These are phyloP conservation scores for Cystobasidium slooffiae DNA, from an alignment of 1,284 basidiomycete species.

Conservation along the genomic window DNA sequence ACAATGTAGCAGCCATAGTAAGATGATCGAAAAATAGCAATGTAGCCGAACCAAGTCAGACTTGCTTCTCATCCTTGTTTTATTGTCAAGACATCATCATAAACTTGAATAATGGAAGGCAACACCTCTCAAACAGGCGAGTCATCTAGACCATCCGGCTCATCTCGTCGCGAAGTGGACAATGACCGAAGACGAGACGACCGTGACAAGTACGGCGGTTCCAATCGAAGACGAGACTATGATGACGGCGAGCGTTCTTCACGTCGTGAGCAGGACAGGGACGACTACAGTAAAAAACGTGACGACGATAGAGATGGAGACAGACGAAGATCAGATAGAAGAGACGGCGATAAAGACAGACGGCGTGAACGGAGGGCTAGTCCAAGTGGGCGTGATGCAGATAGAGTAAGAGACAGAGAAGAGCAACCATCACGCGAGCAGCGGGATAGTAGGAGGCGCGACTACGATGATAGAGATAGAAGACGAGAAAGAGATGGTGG, in stretches of 20 bases:
- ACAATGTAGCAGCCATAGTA: neutral
- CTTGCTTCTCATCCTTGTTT: neutral
- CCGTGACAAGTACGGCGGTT: conserved; percentile 7
- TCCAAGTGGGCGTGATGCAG: conserved; percentile 12
- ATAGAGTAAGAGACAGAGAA: neutral
- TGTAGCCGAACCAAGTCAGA: neutral
- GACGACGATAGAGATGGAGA: conserved; percentile 11
- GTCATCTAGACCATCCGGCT: neutral
- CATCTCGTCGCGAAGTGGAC: neutral
- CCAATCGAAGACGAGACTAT: conserved; percentile 1
- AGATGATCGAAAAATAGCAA: neutral
- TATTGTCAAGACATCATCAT: neutral
- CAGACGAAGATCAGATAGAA: neutral
- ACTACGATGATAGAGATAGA: conserved; percentile 11
- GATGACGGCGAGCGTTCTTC: conserved; percentile 4
- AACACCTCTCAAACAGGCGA: neutral
- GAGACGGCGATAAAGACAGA: conserved; percentile 9
- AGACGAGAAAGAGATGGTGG: conserved; percentile 15
- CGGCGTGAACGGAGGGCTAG: conserved; percentile 24
- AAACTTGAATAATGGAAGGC: neutral
- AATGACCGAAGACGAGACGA: conserved; percentile 11
- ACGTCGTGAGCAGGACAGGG: conserved; percentile 5
- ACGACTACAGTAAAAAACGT: conserved; percentile 6
- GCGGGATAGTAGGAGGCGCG: conserved; percentile 6
- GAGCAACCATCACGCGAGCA: conserved; percentile 12